Percentiles rank a stretch among this genome's conserved stretches.
Conservation (phyloP, 306 rosid genomes). For the Fragaria iinumae region DNA sequence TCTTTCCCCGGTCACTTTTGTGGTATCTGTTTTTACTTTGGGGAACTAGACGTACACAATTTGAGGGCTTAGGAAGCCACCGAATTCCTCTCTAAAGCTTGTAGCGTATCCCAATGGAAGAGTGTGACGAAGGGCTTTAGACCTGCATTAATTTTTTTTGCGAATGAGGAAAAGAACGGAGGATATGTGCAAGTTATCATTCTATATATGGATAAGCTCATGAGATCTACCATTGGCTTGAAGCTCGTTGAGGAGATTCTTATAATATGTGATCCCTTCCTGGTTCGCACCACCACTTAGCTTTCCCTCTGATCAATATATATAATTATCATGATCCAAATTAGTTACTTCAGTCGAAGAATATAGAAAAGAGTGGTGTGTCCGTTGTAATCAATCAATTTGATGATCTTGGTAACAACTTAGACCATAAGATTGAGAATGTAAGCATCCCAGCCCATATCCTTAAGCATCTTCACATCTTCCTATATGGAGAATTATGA, state of each 20-base stretch:
- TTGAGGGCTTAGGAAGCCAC: conserved; percentile 35
- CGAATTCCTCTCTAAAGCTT: conserved; percentile 32
- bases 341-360: not conserved
- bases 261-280: conserved; percentile 45
- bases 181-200: not conserved
- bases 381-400: not conserved
- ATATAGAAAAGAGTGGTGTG: not conserved
- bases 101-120: conserved; percentile 18
- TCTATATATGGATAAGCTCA: not conserved
- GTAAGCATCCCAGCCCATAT: conserved; percentile 45
- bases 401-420: conserved; percentile 35
- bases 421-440: conserved; percentile 54
- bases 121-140: conserved; percentile 33
- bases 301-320: conserved; percentile 36
- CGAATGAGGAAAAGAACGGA: too few relatives aligned
- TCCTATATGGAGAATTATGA: conserved; percentile 24
- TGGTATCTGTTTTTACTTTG: too few relatives aligned
- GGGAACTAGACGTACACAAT: conserved; percentile 6
- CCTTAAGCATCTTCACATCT: conserved; percentile 42
- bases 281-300: conserved; percentile 40
- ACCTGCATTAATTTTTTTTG: not conserved
- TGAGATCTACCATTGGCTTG: conserved; percentile 22
- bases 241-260: conserved; percentile 38
- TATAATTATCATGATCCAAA: not conserved
- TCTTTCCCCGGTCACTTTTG: not conserved